Evolutionary conservation across 2,329 filamentous ascomycete genomes (phyloP), one percentile per base, ranked within the genome.

Genomic region (Stagonosporopsis chrysanthemi): DNA sequence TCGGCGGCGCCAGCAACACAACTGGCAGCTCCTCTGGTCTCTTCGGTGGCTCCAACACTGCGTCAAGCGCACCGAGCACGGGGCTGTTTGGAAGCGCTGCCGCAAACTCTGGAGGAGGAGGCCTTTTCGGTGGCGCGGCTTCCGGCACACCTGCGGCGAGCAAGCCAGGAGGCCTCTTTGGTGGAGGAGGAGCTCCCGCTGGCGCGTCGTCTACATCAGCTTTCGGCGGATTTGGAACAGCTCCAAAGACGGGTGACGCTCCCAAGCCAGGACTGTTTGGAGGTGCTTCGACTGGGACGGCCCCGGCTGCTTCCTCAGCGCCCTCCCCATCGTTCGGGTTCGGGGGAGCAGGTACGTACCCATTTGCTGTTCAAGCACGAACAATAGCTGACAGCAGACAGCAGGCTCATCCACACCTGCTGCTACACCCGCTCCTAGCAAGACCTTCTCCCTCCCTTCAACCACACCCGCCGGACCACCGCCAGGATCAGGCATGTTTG

Each of bases 401-500:
- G 55, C 43, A 68, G 65, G 60, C 38, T 67, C 51, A 3, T 54
- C 65, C 17, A 67, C 69, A 17, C 65, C 68, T 38, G 53, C 70
- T 60, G 73, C 72, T 11, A 77, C 75, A 2, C 74, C 75, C 12
- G 72, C 75, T 12, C 42, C 69, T 17, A 72, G 64, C 39, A 78
- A 77, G 62, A 73, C 76, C 12, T 70, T 70, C n/a, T 64, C 67
- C 33, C 67, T 76, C 28, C 65, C 67, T n/a, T 77, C 75, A 3
- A 78, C 75, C 4, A 77, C 74, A 11, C 75, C 75, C 40, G 75
- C 74, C n/a, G 75, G 75, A 44, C 68, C 72, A 22, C 75, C 75
- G 41, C 72, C 74, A 12, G 73, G 71, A 12, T 52, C 52, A 41
- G 70, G 55, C 52, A 36, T 75, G 11, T 76, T 75, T 52, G 67